Base-by-base conservation (phyloP, 768 basidiomycete genomes). In the Tricholoma bakamatsutake region DNA sequence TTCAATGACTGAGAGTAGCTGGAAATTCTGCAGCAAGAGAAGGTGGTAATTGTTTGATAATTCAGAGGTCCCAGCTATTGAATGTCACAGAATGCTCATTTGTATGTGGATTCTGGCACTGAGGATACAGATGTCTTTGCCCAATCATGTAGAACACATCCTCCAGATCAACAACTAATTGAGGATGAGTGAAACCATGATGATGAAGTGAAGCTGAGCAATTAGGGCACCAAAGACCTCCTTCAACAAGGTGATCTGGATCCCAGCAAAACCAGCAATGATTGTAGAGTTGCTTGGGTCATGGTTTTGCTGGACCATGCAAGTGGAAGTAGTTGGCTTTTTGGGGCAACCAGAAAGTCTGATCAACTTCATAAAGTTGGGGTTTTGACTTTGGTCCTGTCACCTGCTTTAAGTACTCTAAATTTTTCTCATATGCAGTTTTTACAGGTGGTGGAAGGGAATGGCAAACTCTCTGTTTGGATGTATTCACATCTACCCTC, bases 401-500 rank as follows among this genome's bases (percentile, higher is more conserved):
- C 17, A 10, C 17, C 40, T 10, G 40, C 17, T 42, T 42, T 42
- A 42, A n/a, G 9, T n/a, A 17, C n/a, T 4, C n/a, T 42, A 42
- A 18, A 42, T 42, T 12, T 18, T 17, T 17, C 15, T 18, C n/a
- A n/a, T 42, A 42, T 5, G 40, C 40, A 42, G 15, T 18, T 9
- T 17, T 42, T 4, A 42, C 9, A 4, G 40, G 17, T 4, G 40
- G 40, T 42, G 40, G 40, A 10, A 42, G 40, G 15, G 40, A n/a
- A 3, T 18, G 40, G 4, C 4, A 10, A 4, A 17, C n/a, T 42
- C n/a, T 2, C 15, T 18, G n/a, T 4, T 18, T n/a, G 37, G 55
- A 34, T 18, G 52, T 2, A 67, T 64, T 17, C 73, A 72, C 53
- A 70, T 64, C 5, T 68, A 76, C 66, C 58, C 1, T 67, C 59